Evolutionary conservation across 2,329 filamentous ascomycete species (phyloP).

Genomic region (Apiospora koreana): DNA sequence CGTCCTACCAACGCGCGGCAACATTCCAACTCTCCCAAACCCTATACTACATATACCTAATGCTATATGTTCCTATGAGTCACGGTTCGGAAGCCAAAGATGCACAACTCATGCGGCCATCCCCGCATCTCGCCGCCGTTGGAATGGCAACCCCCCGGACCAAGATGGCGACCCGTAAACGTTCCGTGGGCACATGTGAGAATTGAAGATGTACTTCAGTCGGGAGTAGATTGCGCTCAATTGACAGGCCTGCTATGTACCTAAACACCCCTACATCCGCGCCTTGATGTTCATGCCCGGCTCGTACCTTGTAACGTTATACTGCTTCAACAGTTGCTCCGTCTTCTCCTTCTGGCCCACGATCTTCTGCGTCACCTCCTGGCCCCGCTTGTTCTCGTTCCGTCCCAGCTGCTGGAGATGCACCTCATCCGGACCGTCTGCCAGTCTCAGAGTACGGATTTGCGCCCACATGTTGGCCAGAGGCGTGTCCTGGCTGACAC

Average conservation of each 20-base stretch:
- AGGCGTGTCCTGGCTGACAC: constrained; percentile 92
- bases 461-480: constrained; percentile 80
- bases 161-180: neutral
- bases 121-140: neutral
- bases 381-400: constrained; percentile 75
- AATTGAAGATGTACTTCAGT: neutral
- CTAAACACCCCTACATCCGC: constrained; percentile 41
- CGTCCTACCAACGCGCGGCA: constrained; percentile 1
- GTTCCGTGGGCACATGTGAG: neutral
- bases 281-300: constrained; percentile 54
- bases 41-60: neutral
- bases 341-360: constrained; percentile 65
- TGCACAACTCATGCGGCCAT: neutral
- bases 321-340: constrained; percentile 64
- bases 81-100: neutral
- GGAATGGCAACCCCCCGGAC: neutral
- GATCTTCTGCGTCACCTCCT: constrained; percentile 62
- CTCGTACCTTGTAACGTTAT: constrained; percentile 47
- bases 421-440: constrained; percentile 96
- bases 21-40: neutral
- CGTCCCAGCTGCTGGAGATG: constrained; percentile 79
- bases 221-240: neutral
- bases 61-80: neutral
- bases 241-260: neutral
- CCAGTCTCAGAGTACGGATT: constrained; percentile 80